A percentile compares a stretch with the other conserved stretches of the same genome.
Evolutionary conservation across 2,329 filamentous ascomycete species (phyloP).

Genomic region (Claviceps sp.): DNA sequence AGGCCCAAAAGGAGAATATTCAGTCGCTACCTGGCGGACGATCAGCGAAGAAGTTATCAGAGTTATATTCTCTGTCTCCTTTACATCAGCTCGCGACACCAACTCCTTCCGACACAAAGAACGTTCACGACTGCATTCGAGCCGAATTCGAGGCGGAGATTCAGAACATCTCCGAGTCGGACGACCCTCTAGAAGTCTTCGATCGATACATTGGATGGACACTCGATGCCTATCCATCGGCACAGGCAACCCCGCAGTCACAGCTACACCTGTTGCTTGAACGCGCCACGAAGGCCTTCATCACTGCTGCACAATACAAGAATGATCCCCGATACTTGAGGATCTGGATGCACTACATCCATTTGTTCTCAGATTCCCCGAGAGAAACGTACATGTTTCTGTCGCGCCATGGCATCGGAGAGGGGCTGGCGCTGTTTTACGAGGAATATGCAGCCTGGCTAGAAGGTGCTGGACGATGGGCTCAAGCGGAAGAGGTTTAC

Average conservation of each 20-base stretch:
- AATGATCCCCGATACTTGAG: conserved; percentile 91
- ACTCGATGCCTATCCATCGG: conserved; percentile 83
- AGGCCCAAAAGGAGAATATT: conserved; percentile 96
- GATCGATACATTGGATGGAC: conserved; percentile 98
- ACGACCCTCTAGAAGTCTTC: conserved; percentile 90
- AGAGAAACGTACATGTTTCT: conserved; percentile 88
- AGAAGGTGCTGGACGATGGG: conserved; percentile 70
- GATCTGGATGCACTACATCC: conserved; percentile 88
- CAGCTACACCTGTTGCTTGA: conserved; percentile 81
- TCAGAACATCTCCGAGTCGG: conserved; percentile 64
- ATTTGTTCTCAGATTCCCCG: conserved; percentile 83
- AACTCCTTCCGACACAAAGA: conserved; percentile 59
- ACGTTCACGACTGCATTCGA: conserved; percentile 65
- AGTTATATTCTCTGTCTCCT: conserved; percentile 60
- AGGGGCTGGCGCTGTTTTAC: conserved; percentile 80
- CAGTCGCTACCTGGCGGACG: conserved; percentile 77
- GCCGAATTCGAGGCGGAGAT: conserved; percentile 81
- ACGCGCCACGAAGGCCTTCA: conserved; percentile 81
- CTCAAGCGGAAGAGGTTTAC: conserved; percentile 89
- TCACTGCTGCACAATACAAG: conserved; percentile 75
- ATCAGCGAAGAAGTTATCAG: conserved; percentile 77
- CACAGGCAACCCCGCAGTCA: conserved; percentile 84
- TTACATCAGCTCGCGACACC: conserved; percentile 45
- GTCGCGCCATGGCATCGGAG: conserved; percentile 76
- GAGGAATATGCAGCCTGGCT: conserved; percentile 94